Percentiles rank a stretch among this genome's conserved stretches.
Evolutionary conservation across 352 stramenopile genomes (phyloP).

Genomic region (Phytophthora quininea): DNA sequence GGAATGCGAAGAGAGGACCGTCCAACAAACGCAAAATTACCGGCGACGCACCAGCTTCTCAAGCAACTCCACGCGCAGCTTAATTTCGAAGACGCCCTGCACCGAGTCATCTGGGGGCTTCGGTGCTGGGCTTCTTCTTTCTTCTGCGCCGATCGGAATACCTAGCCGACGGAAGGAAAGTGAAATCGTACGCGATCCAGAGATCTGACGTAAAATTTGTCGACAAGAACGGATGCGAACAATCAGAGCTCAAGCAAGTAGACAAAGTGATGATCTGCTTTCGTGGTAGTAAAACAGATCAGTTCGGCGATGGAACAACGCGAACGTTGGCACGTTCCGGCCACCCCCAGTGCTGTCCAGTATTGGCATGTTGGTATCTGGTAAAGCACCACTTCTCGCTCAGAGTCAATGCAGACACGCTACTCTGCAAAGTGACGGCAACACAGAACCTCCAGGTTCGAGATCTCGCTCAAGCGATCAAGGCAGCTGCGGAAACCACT

Average conservation of each 20-base stretch:
- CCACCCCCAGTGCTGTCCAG: too few species aligned
- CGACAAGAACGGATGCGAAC: too few species aligned
- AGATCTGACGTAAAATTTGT: too few species aligned
- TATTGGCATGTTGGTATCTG: too few species aligned
- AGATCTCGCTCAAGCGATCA: slow-evolving; percentile 1
- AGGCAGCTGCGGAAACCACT: not conserved
- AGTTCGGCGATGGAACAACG: too few species aligned
- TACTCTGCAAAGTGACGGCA: not conserved
- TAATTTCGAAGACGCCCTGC: not conserved
- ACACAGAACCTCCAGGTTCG: slow-evolving; percentile 1
- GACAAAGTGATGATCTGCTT: too few species aligned
- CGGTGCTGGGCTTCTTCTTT: slow-evolving; percentile 2
- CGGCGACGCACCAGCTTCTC: not conserved
- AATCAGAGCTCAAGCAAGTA: too few species aligned
- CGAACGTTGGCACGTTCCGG: too few species aligned
- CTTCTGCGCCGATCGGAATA: not conserved
- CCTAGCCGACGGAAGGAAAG: too few species aligned
- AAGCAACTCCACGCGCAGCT: not conserved
- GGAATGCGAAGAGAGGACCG: not conserved
- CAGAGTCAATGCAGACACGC: not conserved
- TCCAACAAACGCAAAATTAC: not conserved
- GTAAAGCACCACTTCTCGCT: not conserved
- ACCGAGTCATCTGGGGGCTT: not conserved
- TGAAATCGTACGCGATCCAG: too few species aligned
- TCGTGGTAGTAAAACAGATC: too few species aligned